Evolutionary conservation across 148 eudicot genomes (phyloP), one percentile per base, ranked within the genome.

Genomic region (Silene conica): DNA sequence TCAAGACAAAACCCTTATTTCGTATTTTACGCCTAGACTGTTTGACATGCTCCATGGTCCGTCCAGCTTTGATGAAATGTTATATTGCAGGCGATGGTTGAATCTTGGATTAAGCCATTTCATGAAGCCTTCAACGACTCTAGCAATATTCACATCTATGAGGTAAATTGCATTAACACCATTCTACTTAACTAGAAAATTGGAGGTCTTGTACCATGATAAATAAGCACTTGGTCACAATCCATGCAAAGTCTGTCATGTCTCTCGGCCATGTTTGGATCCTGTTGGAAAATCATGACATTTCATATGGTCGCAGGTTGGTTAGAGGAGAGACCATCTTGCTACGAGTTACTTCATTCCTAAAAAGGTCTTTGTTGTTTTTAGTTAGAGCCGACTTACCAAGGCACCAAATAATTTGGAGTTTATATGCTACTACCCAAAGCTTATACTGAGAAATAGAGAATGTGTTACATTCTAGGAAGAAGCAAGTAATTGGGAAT

Each of bases 91-190:
- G 85, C 74, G 21, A 89, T 95, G 97, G 77, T 86, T 73, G 88
- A 90, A 73, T 87, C 98, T 64, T 95, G 98, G 98, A 92, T 83
- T 76, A 63, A 52, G 68, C 93, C 98, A 21, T 95, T 95, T 73
- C 80, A 84, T 45, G 76, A 90, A 26, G 61, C 81, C 64, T 88
- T 86, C 79, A 74, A 74, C 9, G 76, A 87, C 68, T 85, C 88
- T 15, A 81, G 79, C 55, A 80, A 78, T 65, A 85, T 88, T 71
- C 87, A 83, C 70, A 58, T 95, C 21, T 95, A 89, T 79, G 89
- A 95, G 98, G 97, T 95, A 92, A 22, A 68, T 34, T 58, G 14
- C 20, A 38, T 7, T 38, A 16, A 58, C 25, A 3, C 8, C 7
- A 22, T 63, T 11, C 43, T 63, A 26, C 67, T 18, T 28, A 26